These are phyloP conservation scores for Potentilla sterilis DNA, from an alignment of 306 rosid genomes.

Conservation along the genomic window DNA sequence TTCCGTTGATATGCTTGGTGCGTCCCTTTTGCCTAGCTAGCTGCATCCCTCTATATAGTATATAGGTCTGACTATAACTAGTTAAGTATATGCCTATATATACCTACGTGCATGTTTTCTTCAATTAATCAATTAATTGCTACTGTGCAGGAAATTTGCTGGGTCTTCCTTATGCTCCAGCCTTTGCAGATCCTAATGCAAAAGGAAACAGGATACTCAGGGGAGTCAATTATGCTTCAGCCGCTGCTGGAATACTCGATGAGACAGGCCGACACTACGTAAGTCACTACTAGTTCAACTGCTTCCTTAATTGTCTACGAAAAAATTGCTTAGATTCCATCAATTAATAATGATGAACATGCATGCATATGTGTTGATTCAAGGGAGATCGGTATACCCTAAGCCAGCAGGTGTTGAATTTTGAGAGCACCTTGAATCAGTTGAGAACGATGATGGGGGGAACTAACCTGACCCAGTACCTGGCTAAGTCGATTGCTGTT, in stretches of 20 bases:
- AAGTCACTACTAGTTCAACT: slow-evolving; percentile 7
- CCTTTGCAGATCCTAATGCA: slow-evolving; percentile 56
- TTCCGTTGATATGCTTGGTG: slow-evolving; percentile 65
- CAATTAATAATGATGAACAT: background rate
- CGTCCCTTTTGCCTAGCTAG: background rate
- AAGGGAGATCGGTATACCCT: slow-evolving; percentile 57
- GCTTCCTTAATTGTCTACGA: background rate
- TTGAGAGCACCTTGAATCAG: slow-evolving; percentile 40
- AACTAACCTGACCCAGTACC: slow-evolving; percentile 26
- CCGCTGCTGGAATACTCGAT: slow-evolving; percentile 71
- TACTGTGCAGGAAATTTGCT: slow-evolving; percentile 47
- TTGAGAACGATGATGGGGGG: slow-evolving; percentile 40
- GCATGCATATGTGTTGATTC: slow-evolving; percentile 3
- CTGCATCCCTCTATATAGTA: background rate
- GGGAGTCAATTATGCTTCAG: slow-evolving; percentile 88
- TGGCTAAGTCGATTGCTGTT: slow-evolving; percentile 46
- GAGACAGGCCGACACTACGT: slow-evolving; percentile 74
- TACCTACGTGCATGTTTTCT: background rate
- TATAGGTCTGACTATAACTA: too few relatives aligned
- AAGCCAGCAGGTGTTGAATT: slow-evolving; percentile 51
- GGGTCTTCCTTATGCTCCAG: slow-evolving; percentile 62
- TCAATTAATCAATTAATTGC: background rate
- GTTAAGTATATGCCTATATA: too few relatives aligned
- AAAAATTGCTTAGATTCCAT: too few relatives aligned
- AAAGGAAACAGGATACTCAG: slow-evolving; percentile 38